Evolutionary conservation across 2,329 filamentous ascomycete genomes (phyloP).

Genomic region (Fusarium nodosum): DNA sequence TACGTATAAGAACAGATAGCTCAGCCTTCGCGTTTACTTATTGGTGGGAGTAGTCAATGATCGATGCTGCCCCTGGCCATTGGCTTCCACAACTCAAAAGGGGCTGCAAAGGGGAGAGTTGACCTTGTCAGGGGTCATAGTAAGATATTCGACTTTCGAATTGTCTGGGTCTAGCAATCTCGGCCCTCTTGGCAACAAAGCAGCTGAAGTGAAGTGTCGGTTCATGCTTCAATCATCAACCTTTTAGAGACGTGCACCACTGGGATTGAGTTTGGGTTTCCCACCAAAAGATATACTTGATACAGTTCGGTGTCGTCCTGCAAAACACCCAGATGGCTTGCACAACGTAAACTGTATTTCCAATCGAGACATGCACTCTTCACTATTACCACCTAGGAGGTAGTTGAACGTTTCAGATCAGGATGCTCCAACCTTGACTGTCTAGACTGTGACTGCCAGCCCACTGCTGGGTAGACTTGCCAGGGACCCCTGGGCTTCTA

Average conservation of each 20-base stretch:
- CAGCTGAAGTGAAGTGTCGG: slow-evolving; percentile 9
- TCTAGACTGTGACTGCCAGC: slow-evolving; percentile 3
- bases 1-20: slow-evolving; percentile 35
- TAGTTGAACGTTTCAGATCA: not conserved
- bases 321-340: not conserved
- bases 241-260: not conserved
- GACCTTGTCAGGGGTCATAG: slow-evolving; percentile 24
- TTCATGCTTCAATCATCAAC: slow-evolving; percentile 19
- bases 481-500: slow-evolving; percentile 1
- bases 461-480: not conserved
- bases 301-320: not conserved
- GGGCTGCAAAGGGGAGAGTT: slow-evolving; percentile 31
- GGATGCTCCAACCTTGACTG: not conserved
- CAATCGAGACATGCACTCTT: not conserved
- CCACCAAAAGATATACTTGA: not conserved
- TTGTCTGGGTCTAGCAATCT: slow-evolving; percentile 46
- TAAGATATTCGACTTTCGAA: slow-evolving; percentile 37
- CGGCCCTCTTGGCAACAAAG: slow-evolving; percentile 37
- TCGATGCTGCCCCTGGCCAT: slow-evolving; percentile 35
- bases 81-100: slow-evolving; percentile 22
- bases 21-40: slow-evolving; percentile 38
- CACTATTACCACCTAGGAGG: not conserved
- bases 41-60: slow-evolving; percentile 38
- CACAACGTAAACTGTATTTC: not conserved
- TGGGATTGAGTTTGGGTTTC: not conserved